A percentile compares a stretch with the other conserved stretches of the same genome.
Evolutionary conservation across 495 filamentous ascomycete species (phyloP).

Genomic region (Haplographium delicatum): DNA sequence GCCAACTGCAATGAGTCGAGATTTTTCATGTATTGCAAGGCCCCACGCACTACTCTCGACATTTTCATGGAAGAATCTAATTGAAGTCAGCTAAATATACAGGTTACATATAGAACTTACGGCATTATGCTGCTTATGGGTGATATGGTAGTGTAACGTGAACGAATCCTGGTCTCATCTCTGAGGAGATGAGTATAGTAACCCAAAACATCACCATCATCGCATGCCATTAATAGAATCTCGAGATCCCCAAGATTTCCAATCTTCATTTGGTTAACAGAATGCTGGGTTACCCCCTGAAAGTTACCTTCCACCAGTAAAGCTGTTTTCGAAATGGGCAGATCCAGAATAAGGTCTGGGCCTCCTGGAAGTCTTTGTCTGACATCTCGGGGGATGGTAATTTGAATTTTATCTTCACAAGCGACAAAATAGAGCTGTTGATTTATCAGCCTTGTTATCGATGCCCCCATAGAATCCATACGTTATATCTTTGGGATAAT

Average conservation of each 20-base stretch:
- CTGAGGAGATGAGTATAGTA: slow-evolving; percentile 57
- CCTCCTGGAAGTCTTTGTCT: slow-evolving; percentile 51
- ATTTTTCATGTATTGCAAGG: slow-evolving; percentile 52
- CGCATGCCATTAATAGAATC: slow-evolving; percentile 67
- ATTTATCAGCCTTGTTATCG: too few species aligned
- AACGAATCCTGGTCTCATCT: not conserved
- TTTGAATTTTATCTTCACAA: slow-evolving; percentile 62
- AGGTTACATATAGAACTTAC: not conserved
- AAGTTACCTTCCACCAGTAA: slow-evolving; percentile 48
- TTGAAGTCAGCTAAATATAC: not conserved
- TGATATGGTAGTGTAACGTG: not conserved
- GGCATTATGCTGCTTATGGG: slow-evolving; percentile 2
- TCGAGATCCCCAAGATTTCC: slow-evolving; percentile 78
- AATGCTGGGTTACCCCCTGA: slow-evolving; percentile 53
- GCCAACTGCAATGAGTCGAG: slow-evolving; percentile 74
- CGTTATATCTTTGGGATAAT: slow-evolving; percentile 44
- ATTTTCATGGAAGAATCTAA: slow-evolving; percentile 63
- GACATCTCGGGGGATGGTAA: slow-evolving; percentile 66
- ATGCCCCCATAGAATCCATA: slow-evolving; percentile 12
- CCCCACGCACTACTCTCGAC: slow-evolving; percentile 85
- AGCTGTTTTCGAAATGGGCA: slow-evolving; percentile 42
- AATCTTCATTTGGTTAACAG: slow-evolving; percentile 72
- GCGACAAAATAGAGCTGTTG: slow-evolving; percentile 67
- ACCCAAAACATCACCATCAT: slow-evolving; percentile 84
- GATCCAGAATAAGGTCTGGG: slow-evolving; percentile 62